Percentiles rank a stretch among this genome's conserved stretches.
These are phyloP conservation scores for Rhizopogon sp. DNA, from an alignment of 768 basidiomycete species.

Conservation along the genomic window DNA sequence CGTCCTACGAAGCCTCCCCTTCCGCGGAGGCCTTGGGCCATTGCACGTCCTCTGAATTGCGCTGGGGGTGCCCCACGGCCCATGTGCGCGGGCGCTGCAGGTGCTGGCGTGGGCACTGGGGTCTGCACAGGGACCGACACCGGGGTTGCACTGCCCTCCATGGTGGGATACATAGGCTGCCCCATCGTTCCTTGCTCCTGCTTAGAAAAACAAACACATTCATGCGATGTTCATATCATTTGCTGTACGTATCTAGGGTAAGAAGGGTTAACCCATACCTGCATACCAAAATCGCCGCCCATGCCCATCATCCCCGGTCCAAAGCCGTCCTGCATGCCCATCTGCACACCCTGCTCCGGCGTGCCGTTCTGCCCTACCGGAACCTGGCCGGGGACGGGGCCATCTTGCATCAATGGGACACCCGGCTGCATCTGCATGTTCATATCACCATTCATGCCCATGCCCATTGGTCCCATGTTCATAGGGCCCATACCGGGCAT, in stretches of 20 bases:
- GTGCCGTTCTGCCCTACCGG: conserved; percentile 33
- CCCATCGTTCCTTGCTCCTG: conserved; percentile 61
- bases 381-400: conserved; percentile 27
- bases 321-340: conserved; percentile 38
- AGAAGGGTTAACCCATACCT: conserved; percentile 45
- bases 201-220: conserved; percentile 15
- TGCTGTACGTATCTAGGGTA: conserved; percentile 30
- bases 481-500: conserved; percentile 61
- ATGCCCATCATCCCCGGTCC: conserved; percentile 62
- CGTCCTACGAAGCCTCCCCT: conserved; percentile 36
- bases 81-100: conserved; percentile 21
- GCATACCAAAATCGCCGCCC: conserved; percentile 66
- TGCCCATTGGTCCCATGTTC: conserved; percentile 44
- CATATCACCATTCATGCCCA: conserved; percentile 68
- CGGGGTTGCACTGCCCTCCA: conserved; percentile 50
- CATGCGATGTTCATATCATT: conserved; percentile 28
- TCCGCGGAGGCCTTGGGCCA: conserved; percentile 38
- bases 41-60: conserved; percentile 39
- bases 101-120: conserved; percentile 25
- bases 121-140: conserved; percentile 37
- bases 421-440: conserved; percentile 45
- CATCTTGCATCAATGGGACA: conserved; percentile 53
- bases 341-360: conserved; percentile 33
- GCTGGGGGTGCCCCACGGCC: conserved; percentile 31
- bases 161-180: conserved; percentile 64